Evolutionary conservation across 306 rosid species (phyloP).

Genomic region (Hippophae rhamnoides): DNA sequence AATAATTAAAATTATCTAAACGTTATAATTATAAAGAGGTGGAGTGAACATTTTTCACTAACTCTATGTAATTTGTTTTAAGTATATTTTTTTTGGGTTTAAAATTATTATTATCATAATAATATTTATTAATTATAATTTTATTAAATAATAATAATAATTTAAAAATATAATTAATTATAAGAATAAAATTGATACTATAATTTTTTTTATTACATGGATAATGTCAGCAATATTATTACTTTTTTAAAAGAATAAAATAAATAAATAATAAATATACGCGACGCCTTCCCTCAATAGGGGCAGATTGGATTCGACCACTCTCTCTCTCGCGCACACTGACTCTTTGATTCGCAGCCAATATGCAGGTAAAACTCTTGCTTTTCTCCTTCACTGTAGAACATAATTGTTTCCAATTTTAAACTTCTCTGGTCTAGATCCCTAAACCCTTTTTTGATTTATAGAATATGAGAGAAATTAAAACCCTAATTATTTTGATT

Average conservation of each 20-base stretch:
- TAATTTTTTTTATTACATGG: no score
- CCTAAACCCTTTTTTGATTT: neutral
- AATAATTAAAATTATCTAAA: no score
- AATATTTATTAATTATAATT: no score
- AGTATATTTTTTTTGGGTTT: no score
- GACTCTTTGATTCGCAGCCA: neutral
- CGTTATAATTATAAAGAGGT: no score
- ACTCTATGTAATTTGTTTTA: no score
- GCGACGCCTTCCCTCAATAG: no score
- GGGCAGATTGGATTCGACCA: neutral
- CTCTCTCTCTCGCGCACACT: neutral
- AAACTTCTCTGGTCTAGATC: neutral
- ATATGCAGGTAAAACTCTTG: slow-evolving; percentile 21
- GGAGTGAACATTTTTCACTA: no score
- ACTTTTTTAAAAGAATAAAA: neutral
- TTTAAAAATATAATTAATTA: no score
- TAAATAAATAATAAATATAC: neutral
- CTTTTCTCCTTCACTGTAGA: neutral
- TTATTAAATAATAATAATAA: no score
- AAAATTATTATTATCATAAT: no score
- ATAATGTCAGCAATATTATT: neutral
- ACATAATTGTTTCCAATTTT: neutral
- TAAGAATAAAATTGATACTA: no score
- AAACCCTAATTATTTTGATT: neutral
- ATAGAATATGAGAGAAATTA: neutral